Conservation (phyloP, 768 basidiomycete species). For the Leccinum arenicola region DNA sequence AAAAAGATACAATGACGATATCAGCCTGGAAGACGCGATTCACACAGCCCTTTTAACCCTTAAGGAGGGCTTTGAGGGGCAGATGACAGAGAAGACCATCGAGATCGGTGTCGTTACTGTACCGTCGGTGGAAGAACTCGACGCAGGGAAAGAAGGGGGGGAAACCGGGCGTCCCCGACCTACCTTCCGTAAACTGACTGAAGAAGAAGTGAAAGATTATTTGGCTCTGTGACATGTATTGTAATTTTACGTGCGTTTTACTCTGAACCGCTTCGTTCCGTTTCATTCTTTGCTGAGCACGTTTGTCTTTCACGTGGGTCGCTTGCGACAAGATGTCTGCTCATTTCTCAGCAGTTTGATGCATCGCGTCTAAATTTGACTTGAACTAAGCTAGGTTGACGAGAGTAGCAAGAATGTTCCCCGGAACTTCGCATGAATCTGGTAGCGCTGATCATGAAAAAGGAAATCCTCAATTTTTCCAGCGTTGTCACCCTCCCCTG, state of each 20-base stretch:
- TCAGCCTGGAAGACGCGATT: constrained; percentile 97
- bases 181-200: constrained; percentile 91
- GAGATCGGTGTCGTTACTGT: constrained; percentile 97
- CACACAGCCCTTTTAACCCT: constrained; percentile 97
- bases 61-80: constrained; percentile 99
- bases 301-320: constrained; percentile 9
- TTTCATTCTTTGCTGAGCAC: constrained; percentile 15
- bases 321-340: constrained; percentile 3
- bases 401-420: constrained; percentile 7
- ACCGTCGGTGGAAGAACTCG: constrained; percentile 59
- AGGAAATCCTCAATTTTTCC: constrained; percentile 16
- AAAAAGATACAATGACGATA: constrained; percentile 99
- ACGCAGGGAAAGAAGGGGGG: constrained; percentile 65
- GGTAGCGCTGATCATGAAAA: constrained; percentile 28
- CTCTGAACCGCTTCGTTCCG: constrained; percentile 14
- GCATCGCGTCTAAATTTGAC: constrained; percentile 8
- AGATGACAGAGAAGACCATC: constrained; percentile 99
- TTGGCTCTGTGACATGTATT: constrained; percentile 64
- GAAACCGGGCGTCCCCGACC: constrained; percentile 72
- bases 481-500: constrained; percentile 25
- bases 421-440: constrained; percentile 9
- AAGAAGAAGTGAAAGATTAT: constrained; percentile 98
- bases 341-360: constrained; percentile 3
- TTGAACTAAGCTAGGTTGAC: constrained; percentile 3
- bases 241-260: constrained; percentile 31